Percentiles rank a stretch among this genome's conserved stretches.
These are phyloP conservation scores for Hippophae gyantsensis DNA, from an alignment of 306 rosid genomes.

Conservation along the genomic window DNA sequence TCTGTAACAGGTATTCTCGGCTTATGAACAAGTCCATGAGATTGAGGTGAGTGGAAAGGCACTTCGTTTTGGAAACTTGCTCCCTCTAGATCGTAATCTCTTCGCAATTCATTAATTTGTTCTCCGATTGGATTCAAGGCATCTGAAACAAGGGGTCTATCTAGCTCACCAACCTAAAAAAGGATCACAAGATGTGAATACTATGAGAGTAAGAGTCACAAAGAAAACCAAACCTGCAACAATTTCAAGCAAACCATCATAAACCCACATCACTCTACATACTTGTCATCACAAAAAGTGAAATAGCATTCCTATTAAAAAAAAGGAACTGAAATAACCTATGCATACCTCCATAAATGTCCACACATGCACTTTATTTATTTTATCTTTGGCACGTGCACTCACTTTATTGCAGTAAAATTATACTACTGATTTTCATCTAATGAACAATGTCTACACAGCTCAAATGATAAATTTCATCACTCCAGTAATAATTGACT, in stretches of 20 bases:
- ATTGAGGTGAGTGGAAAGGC: constrained; percentile 48
- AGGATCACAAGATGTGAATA: constrained; percentile 13
- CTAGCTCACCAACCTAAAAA: constrained; percentile 49
- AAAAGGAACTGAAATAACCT: neutral
- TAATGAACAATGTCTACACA: neutral
- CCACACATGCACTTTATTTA: neutral
- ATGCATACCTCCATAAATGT: neutral
- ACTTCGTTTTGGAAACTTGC: constrained; percentile 51
- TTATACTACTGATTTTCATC: neutral
- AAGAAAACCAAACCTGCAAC: constrained; percentile 8
- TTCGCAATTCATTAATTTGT: constrained; percentile 41
- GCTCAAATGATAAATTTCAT: neutral
- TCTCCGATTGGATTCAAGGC: constrained; percentile 22
- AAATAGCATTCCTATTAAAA: too few species aligned
- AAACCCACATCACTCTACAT: neutral
- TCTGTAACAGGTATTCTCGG: constrained; percentile 41
- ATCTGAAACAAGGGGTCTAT: constrained; percentile 67
- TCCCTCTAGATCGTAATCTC: constrained; percentile 84
- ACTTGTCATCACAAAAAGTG: neutral
- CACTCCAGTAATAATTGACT: neutral
- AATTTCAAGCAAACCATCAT: neutral
- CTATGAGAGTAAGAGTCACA: neutral
- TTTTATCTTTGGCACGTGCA: too few species aligned
- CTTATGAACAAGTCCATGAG: constrained; percentile 58
- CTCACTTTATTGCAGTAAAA: neutral